These are phyloP conservation scores for Prunus persica DNA, from an alignment of 306 rosid genomes.

Conservation along the genomic window DNA sequence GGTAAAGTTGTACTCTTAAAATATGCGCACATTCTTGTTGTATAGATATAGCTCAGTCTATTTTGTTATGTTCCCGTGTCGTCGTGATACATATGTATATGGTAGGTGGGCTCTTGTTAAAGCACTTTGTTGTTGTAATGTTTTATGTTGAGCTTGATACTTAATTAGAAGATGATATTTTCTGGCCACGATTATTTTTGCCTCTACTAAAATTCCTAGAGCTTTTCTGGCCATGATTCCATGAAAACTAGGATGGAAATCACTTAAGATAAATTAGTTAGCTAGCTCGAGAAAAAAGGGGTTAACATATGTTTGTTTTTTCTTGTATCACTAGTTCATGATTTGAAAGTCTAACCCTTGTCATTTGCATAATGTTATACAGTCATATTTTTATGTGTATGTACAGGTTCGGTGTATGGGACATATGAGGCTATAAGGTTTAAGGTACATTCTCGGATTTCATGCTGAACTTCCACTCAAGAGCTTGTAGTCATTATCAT, in stretches of 20 bases:
- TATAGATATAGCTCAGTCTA: neutral
- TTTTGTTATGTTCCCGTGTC: neutral
- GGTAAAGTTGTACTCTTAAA: neutral
- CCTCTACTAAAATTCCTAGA: neutral
- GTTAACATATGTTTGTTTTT: neutral
- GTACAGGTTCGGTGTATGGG: slow-evolving; percentile 82
- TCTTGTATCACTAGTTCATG: neutral
- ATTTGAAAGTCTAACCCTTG: neutral
- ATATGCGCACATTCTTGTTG: neutral
- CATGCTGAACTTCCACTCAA: slow-evolving; percentile 5
- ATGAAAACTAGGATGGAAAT: neutral
- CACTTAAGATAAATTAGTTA: neutral
- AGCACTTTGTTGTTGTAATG: neutral
- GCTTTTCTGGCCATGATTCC: neutral
- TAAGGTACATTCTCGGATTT: slow-evolving; percentile 51
- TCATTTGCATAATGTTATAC: neutral
- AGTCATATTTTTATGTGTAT: neutral
- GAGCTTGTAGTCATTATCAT: neutral
- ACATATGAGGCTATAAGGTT: slow-evolving; percentile 77
- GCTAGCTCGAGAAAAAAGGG: neutral
- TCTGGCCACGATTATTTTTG: neutral
- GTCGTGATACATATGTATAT: neutral
- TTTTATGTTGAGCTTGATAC: neutral
- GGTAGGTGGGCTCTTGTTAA: neutral
- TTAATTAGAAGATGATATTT: neutral